These are phyloP conservation scores for Gossypium trilobum DNA, from an alignment of 441 rosid species.

Conservation along the genomic window DNA sequence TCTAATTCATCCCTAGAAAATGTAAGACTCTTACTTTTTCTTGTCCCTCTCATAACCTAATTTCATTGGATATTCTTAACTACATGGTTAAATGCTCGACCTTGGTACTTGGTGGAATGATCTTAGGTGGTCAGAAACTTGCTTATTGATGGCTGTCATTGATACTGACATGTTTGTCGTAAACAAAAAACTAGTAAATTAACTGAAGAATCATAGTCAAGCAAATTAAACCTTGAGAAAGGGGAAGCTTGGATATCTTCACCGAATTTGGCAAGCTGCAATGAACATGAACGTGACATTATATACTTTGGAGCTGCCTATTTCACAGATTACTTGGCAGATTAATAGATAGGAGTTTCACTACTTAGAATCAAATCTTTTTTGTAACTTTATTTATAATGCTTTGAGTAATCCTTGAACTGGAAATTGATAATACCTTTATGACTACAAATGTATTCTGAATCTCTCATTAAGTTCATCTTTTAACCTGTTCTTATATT, in stretches of 20 bases:
- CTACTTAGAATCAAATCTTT: neutral
- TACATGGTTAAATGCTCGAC: neutral
- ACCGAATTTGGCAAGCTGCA: neutral
- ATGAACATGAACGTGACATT: neutral
- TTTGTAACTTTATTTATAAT: neutral
- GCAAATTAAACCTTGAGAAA: neutral
- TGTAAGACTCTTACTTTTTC: neutral
- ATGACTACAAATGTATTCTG: neutral
- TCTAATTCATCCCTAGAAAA: neutral
- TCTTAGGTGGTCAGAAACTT: neutral
- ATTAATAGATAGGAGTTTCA: neutral
- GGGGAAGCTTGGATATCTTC: neutral
- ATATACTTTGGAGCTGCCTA: neutral
- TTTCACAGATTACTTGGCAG: neutral
- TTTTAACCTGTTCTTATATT: neutral
- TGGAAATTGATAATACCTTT: neutral
- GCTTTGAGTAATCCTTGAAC: neutral
- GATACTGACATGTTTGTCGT: neutral
- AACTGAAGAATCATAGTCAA: neutral
- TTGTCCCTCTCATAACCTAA: neutral
- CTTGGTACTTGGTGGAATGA: neutral
- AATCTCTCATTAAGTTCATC: neutral
- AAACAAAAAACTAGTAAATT: neutral
- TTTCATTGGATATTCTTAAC: neutral
- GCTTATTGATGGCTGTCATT: neutral